These are phyloP conservation scores for Citeromyces matritensis DNA, from an alignment of 805 yeast genomes.

Conservation along the genomic window DNA sequence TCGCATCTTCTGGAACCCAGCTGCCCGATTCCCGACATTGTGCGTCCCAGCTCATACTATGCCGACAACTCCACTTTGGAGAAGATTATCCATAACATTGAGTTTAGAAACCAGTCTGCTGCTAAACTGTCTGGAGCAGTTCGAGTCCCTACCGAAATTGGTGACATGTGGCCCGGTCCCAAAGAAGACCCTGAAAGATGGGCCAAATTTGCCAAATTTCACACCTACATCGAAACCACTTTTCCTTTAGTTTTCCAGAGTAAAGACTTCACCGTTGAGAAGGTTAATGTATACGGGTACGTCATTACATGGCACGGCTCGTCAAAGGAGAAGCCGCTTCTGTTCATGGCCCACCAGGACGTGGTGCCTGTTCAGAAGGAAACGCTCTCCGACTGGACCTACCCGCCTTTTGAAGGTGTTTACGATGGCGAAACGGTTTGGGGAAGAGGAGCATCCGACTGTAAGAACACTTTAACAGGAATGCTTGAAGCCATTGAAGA, in stretches of 20 bases:
- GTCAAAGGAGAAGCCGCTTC: slow-evolving; percentile 39
- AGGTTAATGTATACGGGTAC: slow-evolving; percentile 48
- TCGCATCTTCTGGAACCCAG: background rate
- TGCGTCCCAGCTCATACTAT: slow-evolving; percentile 12
- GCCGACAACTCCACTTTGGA: slow-evolving; percentile 16
- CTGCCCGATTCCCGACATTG: slow-evolving; percentile 9
- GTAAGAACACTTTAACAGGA: slow-evolving; percentile 55
- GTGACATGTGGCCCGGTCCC: slow-evolving; percentile 21
- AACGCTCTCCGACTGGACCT: slow-evolving; percentile 41
- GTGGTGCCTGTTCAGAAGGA: slow-evolving; percentile 62
- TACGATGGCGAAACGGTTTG: slow-evolving; percentile 52
- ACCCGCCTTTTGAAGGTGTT: slow-evolving; percentile 52
- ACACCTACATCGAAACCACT: slow-evolving; percentile 19
- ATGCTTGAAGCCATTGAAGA: slow-evolving; percentile 56
- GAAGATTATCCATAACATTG: slow-evolving; percentile 16
- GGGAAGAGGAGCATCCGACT: slow-evolving; percentile 73
- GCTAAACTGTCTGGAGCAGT: slow-evolving; percentile 30
- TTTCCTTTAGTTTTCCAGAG: slow-evolving; percentile 22
- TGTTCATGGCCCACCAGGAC: slow-evolving; percentile 69
- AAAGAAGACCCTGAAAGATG: slow-evolving; percentile 36
- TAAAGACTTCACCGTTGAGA: slow-evolving; percentile 26
- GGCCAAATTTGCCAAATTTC: slow-evolving; percentile 16
- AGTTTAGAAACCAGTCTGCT: slow-evolving; percentile 19
- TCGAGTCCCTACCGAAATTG: slow-evolving; percentile 33
- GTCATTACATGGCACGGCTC: slow-evolving; percentile 51